Evolutionary conservation across 495 filamentous ascomycete genomes (phyloP).

Genomic region (Daldinia bambusicola): DNA sequence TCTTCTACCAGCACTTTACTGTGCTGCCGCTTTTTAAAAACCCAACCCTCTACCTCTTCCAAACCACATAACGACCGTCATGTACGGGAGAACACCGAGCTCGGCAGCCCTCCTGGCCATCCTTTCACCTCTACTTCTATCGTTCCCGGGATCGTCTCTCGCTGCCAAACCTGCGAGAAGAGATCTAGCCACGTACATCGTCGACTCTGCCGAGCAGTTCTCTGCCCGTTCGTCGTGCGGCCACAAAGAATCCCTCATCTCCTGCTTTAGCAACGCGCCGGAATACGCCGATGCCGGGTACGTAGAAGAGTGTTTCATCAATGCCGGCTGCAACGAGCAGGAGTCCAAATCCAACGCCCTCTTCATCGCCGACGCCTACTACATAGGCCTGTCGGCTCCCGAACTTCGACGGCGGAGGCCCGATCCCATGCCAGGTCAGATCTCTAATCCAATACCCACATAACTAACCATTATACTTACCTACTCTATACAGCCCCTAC

Average conservation of each 20-base stretch:
- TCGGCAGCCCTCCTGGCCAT: slow-evolving; percentile 27
- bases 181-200: slow-evolving; percentile 49
- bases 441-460: background rate
- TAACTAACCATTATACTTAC: background rate
- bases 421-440: slow-evolving; percentile 31
- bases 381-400: slow-evolving; percentile 24
- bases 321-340: slow-evolving; percentile 53
- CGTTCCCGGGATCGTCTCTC: slow-evolving; percentile 17
- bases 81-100: slow-evolving; percentile 20
- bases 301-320: slow-evolving; percentile 53
- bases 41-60: background rate
- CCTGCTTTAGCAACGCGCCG: slow-evolving; percentile 47
- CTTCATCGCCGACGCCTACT: slow-evolving; percentile 49
- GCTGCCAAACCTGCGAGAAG: slow-evolving; percentile 18
- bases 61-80: slow-evolving; percentile 1
- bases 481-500: slow-evolving; percentile 20
- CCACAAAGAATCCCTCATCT: slow-evolving; percentile 47
- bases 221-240: slow-evolving; percentile 51
- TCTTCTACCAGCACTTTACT: background rate
- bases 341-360: slow-evolving; percentile 51
- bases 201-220: slow-evolving; percentile 47
- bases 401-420: slow-evolving; percentile 50
- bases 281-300: slow-evolving; percentile 36
- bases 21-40: background rate
- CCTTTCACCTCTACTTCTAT: slow-evolving; percentile 32